phyloP scores from a whole-genome alignment of 225 moss, liverwort and hornwort species.

The Polytrichum formosum region DNA sequence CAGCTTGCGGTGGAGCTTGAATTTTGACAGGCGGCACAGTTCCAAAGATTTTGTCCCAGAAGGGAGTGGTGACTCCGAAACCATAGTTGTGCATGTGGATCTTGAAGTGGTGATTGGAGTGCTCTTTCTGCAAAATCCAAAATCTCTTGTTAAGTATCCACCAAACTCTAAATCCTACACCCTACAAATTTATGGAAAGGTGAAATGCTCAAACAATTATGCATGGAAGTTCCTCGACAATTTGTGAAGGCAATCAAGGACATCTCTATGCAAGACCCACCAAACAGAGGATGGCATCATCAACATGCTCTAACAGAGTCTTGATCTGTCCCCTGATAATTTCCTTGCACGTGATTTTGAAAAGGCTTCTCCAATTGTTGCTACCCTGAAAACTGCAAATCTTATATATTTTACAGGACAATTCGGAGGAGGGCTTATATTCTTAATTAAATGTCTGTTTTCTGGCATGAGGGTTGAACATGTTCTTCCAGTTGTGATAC shows the following conservation, averaged over 20 bases:
- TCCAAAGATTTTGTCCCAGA: conserved; percentile 45
- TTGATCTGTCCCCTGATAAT: background rate
- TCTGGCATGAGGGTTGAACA: too few relatives aligned
- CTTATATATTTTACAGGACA: background rate
- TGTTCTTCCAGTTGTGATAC: too few relatives aligned
- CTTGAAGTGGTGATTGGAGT: conserved; percentile 57
- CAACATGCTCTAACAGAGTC: background rate
- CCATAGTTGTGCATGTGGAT: conserved; percentile 28
- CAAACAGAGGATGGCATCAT: background rate
- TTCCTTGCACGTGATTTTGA: too few relatives aligned
- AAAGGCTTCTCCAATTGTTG: too few relatives aligned
- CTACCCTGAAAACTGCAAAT: too few relatives aligned
- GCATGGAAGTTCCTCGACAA: background rate
- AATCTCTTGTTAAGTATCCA: background rate
- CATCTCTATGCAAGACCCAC: background rate
- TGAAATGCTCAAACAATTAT: background rate
- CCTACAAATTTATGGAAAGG: background rate
- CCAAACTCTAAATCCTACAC: too few relatives aligned
- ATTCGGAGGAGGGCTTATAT: too few relatives aligned
- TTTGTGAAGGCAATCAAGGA: background rate
- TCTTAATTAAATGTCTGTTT: background rate
- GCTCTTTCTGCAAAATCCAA: conserved; percentile 31
- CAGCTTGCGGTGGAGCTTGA: background rate
- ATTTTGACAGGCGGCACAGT: conserved; percentile 29
- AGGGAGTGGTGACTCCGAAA: conserved; percentile 39